Base-by-base conservation (phyloP, 169 alveolate species). In the Theileria luwenshuni region DNA sequence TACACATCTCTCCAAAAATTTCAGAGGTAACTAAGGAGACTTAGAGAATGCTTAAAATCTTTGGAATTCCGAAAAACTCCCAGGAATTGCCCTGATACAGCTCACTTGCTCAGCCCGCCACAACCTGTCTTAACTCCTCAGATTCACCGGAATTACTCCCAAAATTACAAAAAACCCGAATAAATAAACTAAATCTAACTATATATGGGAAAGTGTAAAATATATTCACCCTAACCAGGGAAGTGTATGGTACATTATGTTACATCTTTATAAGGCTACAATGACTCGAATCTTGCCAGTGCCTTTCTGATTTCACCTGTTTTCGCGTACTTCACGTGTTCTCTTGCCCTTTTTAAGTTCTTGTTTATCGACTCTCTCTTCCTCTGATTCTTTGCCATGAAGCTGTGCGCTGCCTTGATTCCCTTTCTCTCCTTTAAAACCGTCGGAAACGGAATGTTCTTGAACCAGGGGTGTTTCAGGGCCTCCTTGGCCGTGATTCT, bases 391-490 rank as follows among this genome's bases (percentile, higher is more conserved):
- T 84, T 88, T 0, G 91, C 84, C 93, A 88, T 88, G 73, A 76
- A 88, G 58, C 91, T 88, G 75, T 88, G 93, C 23, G 93, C 93
- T 23, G 83, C 93, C 83, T 81, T 83, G 8, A 88, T 84, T 47
- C 80, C 83, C 30, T 71, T 47, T 30, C 93, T 77, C 56, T 83
- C 76, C n/a, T 61, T 73, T 42, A 87, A 54, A 7, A 58, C 62
- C 38, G 76, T 75, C 2, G 89, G 84, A 3, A 77, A 67, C 33
- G 93, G 93, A 27, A 68, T 65, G 17, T 30, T 71, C 51, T 42
- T 77, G 64, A 88, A 88, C 91, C 91, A 88, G 10, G 93, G 93
- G 70, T 88, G 93, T 17, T 68, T 65, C 35, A 88, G 77, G 2
- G 93, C 93, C 28, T 84, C 72, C 32, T 35, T 48, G 7, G 93